Evolutionary conservation across 768 basidiomycete species (phyloP), one percentile per base, ranked within the genome.

Genomic region (Dendrothele bispora): DNA sequence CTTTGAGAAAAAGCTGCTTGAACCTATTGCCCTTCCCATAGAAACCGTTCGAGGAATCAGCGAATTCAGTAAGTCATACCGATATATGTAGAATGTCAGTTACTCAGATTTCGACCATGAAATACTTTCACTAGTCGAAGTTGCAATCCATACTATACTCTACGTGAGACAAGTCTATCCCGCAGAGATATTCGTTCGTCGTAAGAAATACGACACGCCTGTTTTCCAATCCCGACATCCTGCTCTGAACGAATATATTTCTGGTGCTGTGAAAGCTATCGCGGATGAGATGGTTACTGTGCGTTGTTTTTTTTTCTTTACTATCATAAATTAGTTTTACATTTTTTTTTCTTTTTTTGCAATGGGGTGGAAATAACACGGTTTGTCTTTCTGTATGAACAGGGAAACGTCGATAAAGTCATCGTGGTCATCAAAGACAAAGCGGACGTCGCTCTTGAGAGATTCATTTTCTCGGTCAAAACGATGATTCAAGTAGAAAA

Each of bases 151-250:
- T 61, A 86, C 86, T 3, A 91, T 98, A 52, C 78, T 98, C 5
- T 97, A 91, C 59, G 82, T 93, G 24, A 85, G 95, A 17, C 86
- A 89, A 55, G 76, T 98, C 41, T 98, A 98, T 58, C 95, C 95
- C 0, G 73, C 86, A 35, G 89, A 90, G 46, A 74, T 97, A 17
- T 98, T 98, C 62, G 76, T 88, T 30, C 79, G 92, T 34, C 78
- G 90, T 48, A 88, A 88, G 69, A 94, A 93, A 63, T 97, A 94
- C 64, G 84, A 91, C 50, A 87, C 87, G 0, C 88, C 91, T 0
- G 91, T 95, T 8, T 98, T 84, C 61, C 93, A 97, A 68, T 92
- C 91, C 3, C 83, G 94, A n/a, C 91, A 95, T 62, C 93, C 94
- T 2, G 80, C 80, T 34, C 72, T 98, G 43, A 88, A 90, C 53